A percentile compares a stretch with the other conserved stretches of the same genome.
Conservation (phyloP, 768 basidiomycete genomes). For the Amanita polypyramis region DNA sequence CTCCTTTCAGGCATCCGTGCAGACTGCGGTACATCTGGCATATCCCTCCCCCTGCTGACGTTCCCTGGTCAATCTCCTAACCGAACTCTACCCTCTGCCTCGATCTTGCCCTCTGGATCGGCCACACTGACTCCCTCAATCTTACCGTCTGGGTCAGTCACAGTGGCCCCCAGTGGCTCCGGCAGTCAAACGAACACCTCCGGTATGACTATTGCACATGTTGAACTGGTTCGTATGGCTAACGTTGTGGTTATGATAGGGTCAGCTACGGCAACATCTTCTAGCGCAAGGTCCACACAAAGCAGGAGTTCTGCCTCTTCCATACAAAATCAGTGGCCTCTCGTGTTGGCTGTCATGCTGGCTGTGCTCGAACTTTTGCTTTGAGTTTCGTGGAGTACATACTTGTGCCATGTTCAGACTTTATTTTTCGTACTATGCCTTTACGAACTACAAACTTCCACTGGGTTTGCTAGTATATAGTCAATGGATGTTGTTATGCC, state of each 20-base stretch:
- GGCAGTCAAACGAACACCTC: background rate
- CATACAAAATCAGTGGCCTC: background rate
- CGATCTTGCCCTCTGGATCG: constrained; percentile 10
- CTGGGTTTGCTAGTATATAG: too few species aligned
- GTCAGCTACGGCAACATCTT: background rate
- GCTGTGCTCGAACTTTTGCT: background rate
- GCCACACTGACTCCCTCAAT: constrained; percentile 7
- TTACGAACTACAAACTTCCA: too few species aligned
- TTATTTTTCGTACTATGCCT: background rate
- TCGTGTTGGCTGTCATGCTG: background rate
- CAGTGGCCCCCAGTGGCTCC: background rate
- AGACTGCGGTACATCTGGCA: constrained; percentile 13
- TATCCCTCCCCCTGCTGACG: constrained; percentile 17
- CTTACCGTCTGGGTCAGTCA: constrained; percentile 10
- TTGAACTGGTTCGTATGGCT: background rate
- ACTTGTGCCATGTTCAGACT: background rate
- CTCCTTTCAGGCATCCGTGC: constrained; percentile 6
- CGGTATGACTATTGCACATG: background rate
- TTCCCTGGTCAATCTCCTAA: constrained; percentile 23
- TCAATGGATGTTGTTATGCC: too few species aligned
- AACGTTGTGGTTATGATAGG: background rate
- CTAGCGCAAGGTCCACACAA: background rate
- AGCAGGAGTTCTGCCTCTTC: background rate
- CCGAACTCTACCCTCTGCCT: constrained; percentile 16
- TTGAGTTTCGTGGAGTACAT: background rate